These are phyloP conservation scores for Didymella lethalis DNA, from an alignment of 2,329 filamentous ascomycete species.

Conservation along the genomic window DNA sequence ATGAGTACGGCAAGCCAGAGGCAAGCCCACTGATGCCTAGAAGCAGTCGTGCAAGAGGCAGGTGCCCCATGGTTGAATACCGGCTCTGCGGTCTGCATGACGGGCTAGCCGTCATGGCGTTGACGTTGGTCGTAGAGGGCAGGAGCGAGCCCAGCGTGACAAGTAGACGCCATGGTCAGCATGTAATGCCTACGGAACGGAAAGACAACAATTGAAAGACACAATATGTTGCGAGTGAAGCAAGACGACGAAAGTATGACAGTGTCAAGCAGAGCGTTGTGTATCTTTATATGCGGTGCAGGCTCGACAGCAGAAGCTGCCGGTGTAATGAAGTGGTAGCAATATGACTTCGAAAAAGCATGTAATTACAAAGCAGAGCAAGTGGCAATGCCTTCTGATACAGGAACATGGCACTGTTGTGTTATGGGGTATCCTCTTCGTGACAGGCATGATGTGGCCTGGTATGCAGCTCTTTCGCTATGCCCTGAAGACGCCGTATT, in stretches of 20 bases:
- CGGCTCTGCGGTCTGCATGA: background rate
- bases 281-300: conserved; percentile 6
- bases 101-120: background rate
- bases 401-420: conserved; percentile 2
- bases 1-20: background rate
- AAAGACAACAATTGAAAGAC: background rate
- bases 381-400: conserved; percentile 1
- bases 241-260: background rate
- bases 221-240: background rate
- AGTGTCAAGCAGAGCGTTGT: conserved; percentile 4
- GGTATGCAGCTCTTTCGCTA: conserved; percentile 9
- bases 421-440: conserved; percentile 15
- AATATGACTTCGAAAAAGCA: conserved; percentile 3
- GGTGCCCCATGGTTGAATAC: background rate
- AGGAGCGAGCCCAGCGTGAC: conserved; percentile 3
- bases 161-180: background rate
- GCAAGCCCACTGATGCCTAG: background rate
- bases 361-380: background rate
- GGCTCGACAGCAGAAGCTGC: background rate
- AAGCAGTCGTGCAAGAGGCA: background rate
- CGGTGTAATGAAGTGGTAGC: background rate
- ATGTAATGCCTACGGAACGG: background rate
- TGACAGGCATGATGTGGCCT: conserved; percentile 11
- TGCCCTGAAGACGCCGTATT: conserved; percentile 12
- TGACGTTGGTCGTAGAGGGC: conserved; percentile 1